These are phyloP conservation scores for Pichia ethanolica DNA, from an alignment of 805 yeast genomes.

Conservation along the genomic window DNA sequence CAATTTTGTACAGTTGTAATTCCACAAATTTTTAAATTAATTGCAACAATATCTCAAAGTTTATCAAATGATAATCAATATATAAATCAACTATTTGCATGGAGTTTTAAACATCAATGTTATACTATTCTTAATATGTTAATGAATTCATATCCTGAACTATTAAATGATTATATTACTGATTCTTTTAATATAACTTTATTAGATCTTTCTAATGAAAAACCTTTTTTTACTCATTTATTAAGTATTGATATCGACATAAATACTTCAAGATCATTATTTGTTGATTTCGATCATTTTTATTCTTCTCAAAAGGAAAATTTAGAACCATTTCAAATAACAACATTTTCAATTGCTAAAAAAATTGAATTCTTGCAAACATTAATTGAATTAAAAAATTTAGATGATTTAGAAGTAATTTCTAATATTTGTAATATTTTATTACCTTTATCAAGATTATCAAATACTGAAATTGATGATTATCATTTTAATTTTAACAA, in stretches of 20 bases:
- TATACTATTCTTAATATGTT: conserved; percentile 23
- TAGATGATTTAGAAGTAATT: conserved; percentile 12
- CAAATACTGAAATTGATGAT: conserved; percentile 35
- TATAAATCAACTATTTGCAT: conserved; percentile 13
- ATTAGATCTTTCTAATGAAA: conserved; percentile 16
- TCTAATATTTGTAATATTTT: conserved; percentile 25
- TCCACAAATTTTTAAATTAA: conserved; percentile 22
- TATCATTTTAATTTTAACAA: conserved; percentile 58
- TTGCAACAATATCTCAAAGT: conserved; percentile 11
- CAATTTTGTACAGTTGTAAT: conserved; percentile 27
- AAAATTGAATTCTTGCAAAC: conserved; percentile 27
- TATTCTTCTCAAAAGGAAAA: conserved; percentile 17
- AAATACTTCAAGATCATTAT: not conserved
- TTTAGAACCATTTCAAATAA: conserved; percentile 16
- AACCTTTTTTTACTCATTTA: conserved; percentile 16
- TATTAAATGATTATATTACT: conserved; percentile 8
- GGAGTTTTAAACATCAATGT: conserved; percentile 22
- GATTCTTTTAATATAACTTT: conserved; percentile 13
- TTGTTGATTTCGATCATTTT: conserved; percentile 19
- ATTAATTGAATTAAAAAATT: conserved; percentile 16
- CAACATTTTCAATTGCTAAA: conserved; percentile 21
- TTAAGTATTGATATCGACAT: conserved; percentile 1
- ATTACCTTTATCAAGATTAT: conserved; percentile 33
- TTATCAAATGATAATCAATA: conserved; percentile 1
- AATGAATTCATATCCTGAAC: conserved; percentile 19